Base-by-base conservation (phyloP, 2,329 filamentous ascomycete species). In the Ophiocordyceps camponoti-leonardi region DNA sequence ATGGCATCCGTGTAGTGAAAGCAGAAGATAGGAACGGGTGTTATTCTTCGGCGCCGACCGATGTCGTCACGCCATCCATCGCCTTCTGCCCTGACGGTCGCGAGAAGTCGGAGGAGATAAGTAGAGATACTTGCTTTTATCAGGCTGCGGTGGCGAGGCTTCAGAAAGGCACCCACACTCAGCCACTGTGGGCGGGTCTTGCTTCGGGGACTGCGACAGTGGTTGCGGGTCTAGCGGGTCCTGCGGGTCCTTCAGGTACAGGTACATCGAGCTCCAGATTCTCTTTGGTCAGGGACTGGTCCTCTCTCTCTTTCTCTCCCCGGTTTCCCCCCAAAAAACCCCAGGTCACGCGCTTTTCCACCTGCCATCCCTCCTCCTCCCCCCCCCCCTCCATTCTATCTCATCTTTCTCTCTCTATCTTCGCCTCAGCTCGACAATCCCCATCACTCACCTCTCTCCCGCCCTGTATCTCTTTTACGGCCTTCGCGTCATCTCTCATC, bases 321-420 rank as follows among this genome's bases (percentile, higher is more conserved):
- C n/a, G n/a, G n/a, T n/a, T n/a, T 18, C 16, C n/a, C 28, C 18
- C 28, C 13, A 16, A 44, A 35, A 4, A 5, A 20, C 30, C 42
- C 26, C 43, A 39, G 53, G 58, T 62, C 59, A 62, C 59, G 58
- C 58, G 59, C 58, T 61, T 61, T 60, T 39, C 56, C 47, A 49
- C 50, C 51, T 55, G 46, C 45, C 47, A 44, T 43, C 42, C 35
- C 8, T 33, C 18, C 39, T 28, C 35, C 8, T 33, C 18, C 39
- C 26, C 26, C 7, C 33, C 20, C 33, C 26, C 26, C 43, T 37
- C 42, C 26, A 28, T 37, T n/a, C n/a, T 18, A 35, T 23, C 20
- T 43, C 42, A 43, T 43, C 42, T 13, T 37, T 7, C 16, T 37
- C 4, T 18, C n/a, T 37, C 28, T 35, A 33, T 35, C 26, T 28